Evolutionary conservation across 306 rosid genomes (phyloP).

Genomic region (Vigna radiata): DNA sequence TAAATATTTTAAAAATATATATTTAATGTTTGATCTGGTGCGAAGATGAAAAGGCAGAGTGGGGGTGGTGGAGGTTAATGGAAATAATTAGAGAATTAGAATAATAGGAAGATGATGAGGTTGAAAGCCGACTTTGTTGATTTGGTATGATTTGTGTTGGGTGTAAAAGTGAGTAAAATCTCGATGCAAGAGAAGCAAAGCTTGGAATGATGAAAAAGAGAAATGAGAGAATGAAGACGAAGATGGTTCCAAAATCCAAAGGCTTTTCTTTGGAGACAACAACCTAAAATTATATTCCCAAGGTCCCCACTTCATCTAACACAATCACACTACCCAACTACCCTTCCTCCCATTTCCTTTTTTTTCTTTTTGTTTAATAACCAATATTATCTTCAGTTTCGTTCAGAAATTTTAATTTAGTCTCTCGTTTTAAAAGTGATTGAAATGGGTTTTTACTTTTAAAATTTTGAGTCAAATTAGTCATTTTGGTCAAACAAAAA

Average conservation of each 20-base stretch:
- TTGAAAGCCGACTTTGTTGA: slow-evolving; percentile 64
- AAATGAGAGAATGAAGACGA: slow-evolving; percentile 33
- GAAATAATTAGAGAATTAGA: slow-evolving; percentile 41
- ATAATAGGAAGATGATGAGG: slow-evolving; percentile 55
- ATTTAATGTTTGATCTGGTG: too few relatives aligned
- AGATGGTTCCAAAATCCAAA: slow-evolving; percentile 56
- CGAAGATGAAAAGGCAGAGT: too few relatives aligned
- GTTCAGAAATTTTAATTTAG: too few relatives aligned
- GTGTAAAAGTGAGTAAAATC: slow-evolving; percentile 49
- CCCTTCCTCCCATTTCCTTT: slow-evolving; percentile 42
- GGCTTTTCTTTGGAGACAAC: slow-evolving; percentile 70
- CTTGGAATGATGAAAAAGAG: slow-evolving; percentile 52
- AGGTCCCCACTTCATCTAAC: slow-evolving; percentile 58
- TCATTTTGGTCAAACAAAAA: too few relatives aligned
- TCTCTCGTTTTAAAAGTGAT: too few relatives aligned
- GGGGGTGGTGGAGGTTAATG: too few relatives aligned
- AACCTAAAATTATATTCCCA: slow-evolving; percentile 63
- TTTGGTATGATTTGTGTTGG: slow-evolving; percentile 44
- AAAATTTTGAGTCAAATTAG: too few relatives aligned
- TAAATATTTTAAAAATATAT: too few relatives aligned
- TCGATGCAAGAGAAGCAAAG: slow-evolving; percentile 48
- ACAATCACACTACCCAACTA: slow-evolving; percentile 51
- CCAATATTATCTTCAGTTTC: too few relatives aligned
- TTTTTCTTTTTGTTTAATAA: too few relatives aligned
- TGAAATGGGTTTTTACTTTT: too few relatives aligned